These are phyloP conservation scores for Sporothrix euskadiensis DNA, from an alignment of 2,329 filamentous ascomycete genomes.

Conservation along the genomic window DNA sequence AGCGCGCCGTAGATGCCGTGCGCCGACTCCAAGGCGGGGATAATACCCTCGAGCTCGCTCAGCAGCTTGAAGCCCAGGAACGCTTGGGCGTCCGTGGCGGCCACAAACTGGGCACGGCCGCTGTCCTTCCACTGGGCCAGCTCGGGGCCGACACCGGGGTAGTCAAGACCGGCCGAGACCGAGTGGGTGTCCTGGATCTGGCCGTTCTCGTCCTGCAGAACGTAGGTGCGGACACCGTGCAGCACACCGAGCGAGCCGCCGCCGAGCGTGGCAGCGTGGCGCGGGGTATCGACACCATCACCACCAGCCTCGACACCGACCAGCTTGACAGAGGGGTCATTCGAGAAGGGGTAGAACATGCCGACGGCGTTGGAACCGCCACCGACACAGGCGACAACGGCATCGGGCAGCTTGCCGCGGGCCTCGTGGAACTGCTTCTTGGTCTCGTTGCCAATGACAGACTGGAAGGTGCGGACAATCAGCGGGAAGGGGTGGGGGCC, in stretches of 20 bases:
- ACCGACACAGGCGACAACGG: conserved; percentile 93
- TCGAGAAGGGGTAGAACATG: conserved; percentile 97
- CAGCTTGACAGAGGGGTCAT: conserved; percentile 81
- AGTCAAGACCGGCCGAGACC: conserved; percentile 93
- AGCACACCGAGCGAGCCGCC: conserved; percentile 89
- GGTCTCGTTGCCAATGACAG: conserved; percentile 91
- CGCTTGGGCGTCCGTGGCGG: conserved; percentile 87
- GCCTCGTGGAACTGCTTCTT: conserved; percentile 85
- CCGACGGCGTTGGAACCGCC: conserved; percentile 93
- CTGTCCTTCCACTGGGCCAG: conserved; percentile 90
- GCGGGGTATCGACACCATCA: conserved; percentile 80
- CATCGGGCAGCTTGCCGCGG: conserved; percentile 87
- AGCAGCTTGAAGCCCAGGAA: conserved; percentile 84
- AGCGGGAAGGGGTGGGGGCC: conserved; percentile 97
- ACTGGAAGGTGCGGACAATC: conserved; percentile 96
- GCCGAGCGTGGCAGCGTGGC: conserved; percentile 84
- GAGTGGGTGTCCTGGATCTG: conserved; percentile 96
- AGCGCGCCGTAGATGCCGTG: conserved; percentile 90
- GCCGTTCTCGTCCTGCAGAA: conserved; percentile 87
- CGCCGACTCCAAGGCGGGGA: conserved; percentile 89
- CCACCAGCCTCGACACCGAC: conserved; percentile 94
- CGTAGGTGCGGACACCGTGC: conserved; percentile 93
- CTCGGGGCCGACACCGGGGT: conserved; percentile 94
- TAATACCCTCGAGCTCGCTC: conserved; percentile 90
- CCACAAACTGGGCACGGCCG: conserved; percentile 81